A percentile compares a stretch with the other conserved stretches of the same genome.
phyloP scores from a whole-genome alignment of 208 protist species.

The Acanthamoeba royreba region DNA sequence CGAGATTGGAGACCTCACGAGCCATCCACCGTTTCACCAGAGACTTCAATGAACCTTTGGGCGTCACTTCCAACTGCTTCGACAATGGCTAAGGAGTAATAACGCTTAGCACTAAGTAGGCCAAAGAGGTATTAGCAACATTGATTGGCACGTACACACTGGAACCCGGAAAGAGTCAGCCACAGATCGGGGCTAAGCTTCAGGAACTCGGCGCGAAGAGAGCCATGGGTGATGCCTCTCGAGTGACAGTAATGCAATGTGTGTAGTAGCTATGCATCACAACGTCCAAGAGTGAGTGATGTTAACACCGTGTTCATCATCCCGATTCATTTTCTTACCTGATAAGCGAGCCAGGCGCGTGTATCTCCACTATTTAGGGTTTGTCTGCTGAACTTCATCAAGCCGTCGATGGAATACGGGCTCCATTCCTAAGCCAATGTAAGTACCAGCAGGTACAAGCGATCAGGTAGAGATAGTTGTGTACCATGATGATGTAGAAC shows the following conservation, averaged over 20 bases:
- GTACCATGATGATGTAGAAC: neutral
- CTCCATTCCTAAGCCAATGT: neutral
- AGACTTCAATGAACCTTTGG: too few relatives aligned
- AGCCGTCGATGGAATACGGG: neutral
- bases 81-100: too few relatives aligned
- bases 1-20: constrained; percentile 60
- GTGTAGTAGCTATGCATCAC: neutral
- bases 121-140: neutral
- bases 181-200: neutral
- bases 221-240: neutral
- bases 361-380: neutral
- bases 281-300: neutral
- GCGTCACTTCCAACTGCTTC: too few relatives aligned
- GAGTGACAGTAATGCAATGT: neutral
- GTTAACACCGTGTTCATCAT: neutral
- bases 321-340: neutral
- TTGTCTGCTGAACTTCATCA: neutral
- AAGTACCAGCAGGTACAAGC: neutral
- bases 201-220: neutral
- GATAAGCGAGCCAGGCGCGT: neutral
- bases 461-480: neutral
- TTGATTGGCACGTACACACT: neutral
- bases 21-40: constrained; percentile 47
- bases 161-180: neutral
- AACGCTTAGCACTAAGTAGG: neutral